phyloP scores from a whole-genome alignment of 2,329 filamentous ascomycete species.

The Zarea fungicola region DNA sequence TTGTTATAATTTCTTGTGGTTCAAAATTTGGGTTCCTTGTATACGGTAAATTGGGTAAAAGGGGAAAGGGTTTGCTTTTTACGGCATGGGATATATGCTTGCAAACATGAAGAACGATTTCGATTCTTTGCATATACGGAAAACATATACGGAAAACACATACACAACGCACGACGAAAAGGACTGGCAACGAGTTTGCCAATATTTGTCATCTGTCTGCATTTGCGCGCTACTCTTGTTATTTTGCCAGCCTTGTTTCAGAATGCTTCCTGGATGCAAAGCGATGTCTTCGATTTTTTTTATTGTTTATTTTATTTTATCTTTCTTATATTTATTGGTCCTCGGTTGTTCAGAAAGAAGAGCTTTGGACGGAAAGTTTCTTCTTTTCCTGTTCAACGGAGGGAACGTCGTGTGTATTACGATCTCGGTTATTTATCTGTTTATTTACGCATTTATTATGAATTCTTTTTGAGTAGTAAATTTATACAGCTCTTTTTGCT shows the following conservation, averaged over 20 bases:
- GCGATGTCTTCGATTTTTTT: conserved; percentile 7
- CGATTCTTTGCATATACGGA: neutral
- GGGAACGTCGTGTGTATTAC: conserved; percentile 5
- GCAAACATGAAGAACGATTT: too few species aligned
- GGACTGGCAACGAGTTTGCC: too few species aligned
- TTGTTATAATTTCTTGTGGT: conserved; percentile 12
- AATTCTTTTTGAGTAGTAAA: neutral
- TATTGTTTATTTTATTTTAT: conserved; percentile 1
- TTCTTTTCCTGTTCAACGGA: neutral
- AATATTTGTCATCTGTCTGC: neutral
- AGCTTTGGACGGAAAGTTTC: conserved; percentile 3
- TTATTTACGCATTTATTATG: neutral
- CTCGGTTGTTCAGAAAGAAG: neutral
- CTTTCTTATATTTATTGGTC: neutral
- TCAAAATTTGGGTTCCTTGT: neutral
- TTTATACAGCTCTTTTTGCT: neutral
- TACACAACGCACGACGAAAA: too few species aligned
- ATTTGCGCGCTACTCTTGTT: conserved; percentile 3
- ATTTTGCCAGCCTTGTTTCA: neutral
- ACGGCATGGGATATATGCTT: neutral
- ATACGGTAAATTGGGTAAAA: conserved; percentile 3
- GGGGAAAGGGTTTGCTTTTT: neutral
- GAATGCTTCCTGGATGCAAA: conserved; percentile 8
- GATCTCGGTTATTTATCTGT: conserved; percentile 11
- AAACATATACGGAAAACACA: too few species aligned